phyloP scores from a whole-genome alignment of 2,329 filamentous ascomycete genomes.

The Epichloe gansuensis region DNA sequence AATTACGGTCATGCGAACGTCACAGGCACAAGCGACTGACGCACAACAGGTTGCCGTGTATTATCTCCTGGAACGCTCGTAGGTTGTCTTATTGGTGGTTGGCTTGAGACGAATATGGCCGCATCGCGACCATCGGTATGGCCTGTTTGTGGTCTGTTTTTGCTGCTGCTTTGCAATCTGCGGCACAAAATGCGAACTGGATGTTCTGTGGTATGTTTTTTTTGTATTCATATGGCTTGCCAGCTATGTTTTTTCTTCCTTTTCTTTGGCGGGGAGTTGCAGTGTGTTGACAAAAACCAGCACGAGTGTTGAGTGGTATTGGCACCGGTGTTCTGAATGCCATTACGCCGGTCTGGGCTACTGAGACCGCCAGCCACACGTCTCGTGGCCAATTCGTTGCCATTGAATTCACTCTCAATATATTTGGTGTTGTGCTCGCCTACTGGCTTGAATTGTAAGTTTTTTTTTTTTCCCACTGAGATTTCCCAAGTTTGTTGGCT shows the following conservation, averaged over 20 bases:
- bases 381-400: constrained; percentile 58
- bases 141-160: constrained; percentile 45
- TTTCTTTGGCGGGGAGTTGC: too few relatives aligned
- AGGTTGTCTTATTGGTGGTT: constrained; percentile 36
- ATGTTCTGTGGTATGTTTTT: constrained; percentile 47
- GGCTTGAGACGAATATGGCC: constrained; percentile 40
- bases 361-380: constrained; percentile 33
- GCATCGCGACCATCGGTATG: constrained; percentile 44
- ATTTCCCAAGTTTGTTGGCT: too few relatives aligned
- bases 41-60: constrained; percentile 29
- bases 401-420: constrained; percentile 63
- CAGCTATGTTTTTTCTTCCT: too few relatives aligned
- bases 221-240: neutral
- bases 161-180: constrained; percentile 52
- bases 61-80: constrained; percentile 36
- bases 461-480: neutral
- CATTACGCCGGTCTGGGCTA: constrained; percentile 36
- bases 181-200: constrained; percentile 53
- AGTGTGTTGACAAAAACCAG: constrained; percentile 15
- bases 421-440: constrained; percentile 49
- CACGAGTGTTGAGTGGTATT: constrained; percentile 37
- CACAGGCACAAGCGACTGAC: neutral
- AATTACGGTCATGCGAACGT: neutral
- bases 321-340: constrained; percentile 39
- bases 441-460: constrained; percentile 46